These are phyloP conservation scores for Arthrobotrys pseudoclavata DNA, from an alignment of 2,329 filamentous ascomycete species.

Conservation along the genomic window DNA sequence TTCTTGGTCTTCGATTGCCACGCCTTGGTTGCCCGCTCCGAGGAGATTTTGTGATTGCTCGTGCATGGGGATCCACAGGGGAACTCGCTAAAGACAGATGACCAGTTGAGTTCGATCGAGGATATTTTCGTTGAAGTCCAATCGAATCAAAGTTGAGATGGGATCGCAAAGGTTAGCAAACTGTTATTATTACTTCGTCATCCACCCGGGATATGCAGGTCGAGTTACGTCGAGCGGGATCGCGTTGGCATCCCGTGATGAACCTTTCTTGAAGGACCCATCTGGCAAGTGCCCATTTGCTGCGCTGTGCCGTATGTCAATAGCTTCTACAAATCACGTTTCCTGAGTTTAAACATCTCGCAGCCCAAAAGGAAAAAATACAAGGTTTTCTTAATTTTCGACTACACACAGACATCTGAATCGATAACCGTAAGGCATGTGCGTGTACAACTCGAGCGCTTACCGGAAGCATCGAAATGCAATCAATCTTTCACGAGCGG, in stretches of 20 bases:
- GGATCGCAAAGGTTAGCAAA: conserved; percentile 32
- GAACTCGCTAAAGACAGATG: conserved; percentile 39
- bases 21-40: conserved; percentile 20
- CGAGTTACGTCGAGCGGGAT: conserved; percentile 31
- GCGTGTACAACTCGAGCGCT: conserved; percentile 33
- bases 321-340: conserved; percentile 45
- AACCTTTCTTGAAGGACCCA: conserved; percentile 19
- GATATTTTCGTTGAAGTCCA: conserved; percentile 22
- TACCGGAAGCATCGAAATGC: conserved; percentile 20
- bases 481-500: conserved; percentile 21
- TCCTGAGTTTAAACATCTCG: conserved; percentile 33
- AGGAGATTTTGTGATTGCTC: conserved; percentile 16
- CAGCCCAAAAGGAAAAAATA: conserved; percentile 33
- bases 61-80: conserved; percentile 34
- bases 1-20: conserved; percentile 34
- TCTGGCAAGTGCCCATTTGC: conserved; percentile 36
- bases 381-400: conserved; percentile 26
- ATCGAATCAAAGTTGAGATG: conserved; percentile 26
- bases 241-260: conserved; percentile 53
- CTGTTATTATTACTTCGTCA: conserved; percentile 42
- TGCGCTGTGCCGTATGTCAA: conserved; percentile 31
- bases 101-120: conserved; percentile 5
- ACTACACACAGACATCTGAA: conserved; percentile 24
- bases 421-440: conserved; percentile 9
- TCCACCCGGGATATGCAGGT: conserved; percentile 33